Base-by-base conservation (phyloP, 768 basidiomycete species). In the Calocybe cyanea region DNA sequence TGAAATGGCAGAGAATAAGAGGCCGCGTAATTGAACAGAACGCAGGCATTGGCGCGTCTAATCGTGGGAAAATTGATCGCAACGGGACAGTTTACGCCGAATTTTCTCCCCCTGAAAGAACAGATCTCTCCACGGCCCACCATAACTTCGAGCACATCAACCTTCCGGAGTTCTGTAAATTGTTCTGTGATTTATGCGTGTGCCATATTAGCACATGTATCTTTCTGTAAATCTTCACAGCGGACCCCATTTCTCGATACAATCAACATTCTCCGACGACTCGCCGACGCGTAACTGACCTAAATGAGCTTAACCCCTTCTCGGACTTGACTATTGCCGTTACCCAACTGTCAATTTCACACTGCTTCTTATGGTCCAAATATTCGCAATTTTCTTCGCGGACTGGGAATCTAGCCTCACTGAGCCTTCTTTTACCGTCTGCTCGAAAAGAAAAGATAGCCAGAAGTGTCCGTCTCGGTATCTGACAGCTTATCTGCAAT, bases 11-110 rank as follows among this genome's bases (percentile, higher is more conserved):
- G 53, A 56, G 58, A 56, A 53, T 51, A 57, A 61, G 58, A 67
- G 69, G 70, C 67, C 70, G 72, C 71, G 71, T 72, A 69, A 70
- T 69, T 55, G 59, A 62, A 49, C 6, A 28, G 25, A 28, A 28
- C 25, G 53, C 43, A 55, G 41, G 48, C 51, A 55, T 61, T 64
- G 63, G 64, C 68, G 67, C 65, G 66, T 66, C 63, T 63, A 54
- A 21, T 54, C 67, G 69, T 69, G 68, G 61, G 69, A 70, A 70
- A 24, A 52, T 48, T 50, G 57, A 52, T 52, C 41, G n/a, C 46
- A 33, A 13, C 25, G 25, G 25, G 25, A 28, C 33, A 24, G 52
- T 38, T 62, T 68, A 58, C 59, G 61, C 70, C 70, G 68, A 70
- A 56, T 55, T 67, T 71, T 66, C 47, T 49, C 67, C 68, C 30